Evolutionary conservation across 805 yeast genomes (phyloP).

Genomic region (Candida peoriensis): DNA sequence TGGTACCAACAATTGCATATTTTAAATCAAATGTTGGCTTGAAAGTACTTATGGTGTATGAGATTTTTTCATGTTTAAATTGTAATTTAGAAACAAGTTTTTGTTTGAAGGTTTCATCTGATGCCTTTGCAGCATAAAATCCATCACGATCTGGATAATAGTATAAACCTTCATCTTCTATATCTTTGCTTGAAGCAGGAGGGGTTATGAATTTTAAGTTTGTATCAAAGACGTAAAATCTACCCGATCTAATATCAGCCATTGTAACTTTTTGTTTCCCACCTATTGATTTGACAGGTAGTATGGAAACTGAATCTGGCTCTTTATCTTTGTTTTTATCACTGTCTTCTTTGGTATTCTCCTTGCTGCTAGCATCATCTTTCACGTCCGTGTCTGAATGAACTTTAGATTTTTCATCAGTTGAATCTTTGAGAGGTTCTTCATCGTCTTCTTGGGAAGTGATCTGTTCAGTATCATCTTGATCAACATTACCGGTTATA

Average conservation of each 20-base stretch:
- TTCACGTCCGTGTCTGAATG: neutral
- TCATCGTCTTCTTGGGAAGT: slow-evolving; percentile 1
- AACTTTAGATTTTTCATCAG: neutral
- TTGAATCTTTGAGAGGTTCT: neutral
- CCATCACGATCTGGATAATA: slow-evolving; percentile 8
- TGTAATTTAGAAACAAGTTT: slow-evolving; percentile 2
- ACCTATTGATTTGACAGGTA: no score
- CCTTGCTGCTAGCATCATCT: no score
- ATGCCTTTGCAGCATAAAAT: slow-evolving; percentile 14
- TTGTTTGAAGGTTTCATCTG: slow-evolving; percentile 8
- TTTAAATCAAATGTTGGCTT: slow-evolving; percentile 21
- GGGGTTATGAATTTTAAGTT: slow-evolving; percentile 15
- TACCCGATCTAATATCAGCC: slow-evolving; percentile 17
- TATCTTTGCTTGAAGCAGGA: slow-evolving; percentile 1
- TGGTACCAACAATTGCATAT: slow-evolving; percentile 45
- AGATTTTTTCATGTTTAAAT: slow-evolving; percentile 9
- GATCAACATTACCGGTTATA: neutral
- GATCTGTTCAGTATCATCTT: slow-evolving; percentile 1
- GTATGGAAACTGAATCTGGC: no score
- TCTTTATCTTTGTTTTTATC: neutral
- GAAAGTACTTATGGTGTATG: slow-evolving; percentile 9
- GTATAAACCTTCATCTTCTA: slow-evolving; percentile 21
- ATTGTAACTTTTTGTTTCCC: slow-evolving; percentile 12
- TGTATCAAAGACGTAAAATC: slow-evolving; percentile 11
- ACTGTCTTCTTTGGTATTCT: no score